Evolutionary conservation across 768 basidiomycete genomes (phyloP), one percentile per base, ranked within the genome.

Genomic region (Pulveroboletus ravenelii): DNA sequence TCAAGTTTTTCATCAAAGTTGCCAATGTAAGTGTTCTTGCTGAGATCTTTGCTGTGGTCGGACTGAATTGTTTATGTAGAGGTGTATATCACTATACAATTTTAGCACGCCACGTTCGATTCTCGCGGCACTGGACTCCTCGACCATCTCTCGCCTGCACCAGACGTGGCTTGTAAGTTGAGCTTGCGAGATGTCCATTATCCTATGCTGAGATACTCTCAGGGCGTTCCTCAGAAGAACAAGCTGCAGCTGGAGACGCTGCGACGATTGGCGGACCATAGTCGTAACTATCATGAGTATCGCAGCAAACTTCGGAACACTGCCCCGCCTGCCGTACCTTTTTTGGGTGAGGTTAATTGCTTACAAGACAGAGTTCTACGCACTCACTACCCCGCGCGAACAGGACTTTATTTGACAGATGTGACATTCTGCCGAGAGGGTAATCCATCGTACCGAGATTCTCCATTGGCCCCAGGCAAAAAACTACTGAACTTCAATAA

Each of bases 391-490:
- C 27, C 35, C 5, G 50, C 45, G 58, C 59, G 35, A 34, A 47
- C 52, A 89, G 89, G 88, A 43, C 74, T 92, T 32, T 93, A 93
- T 67, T 72, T 94, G 54, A 93, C 93, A 10, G 93, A 94, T 67
- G 78, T 96, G 52, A 97, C 93, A 6, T 98, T 98, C 70, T 95
- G 92, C 64, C 82, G 89, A 36, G 95, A 97, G 62, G 95, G 95
- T 17, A 97, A 97, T 65, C 87, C 90, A 14, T 86, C 89, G 13
- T 76, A 86, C 59, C 80, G 95, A 56, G 79, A 83, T 14, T 89
- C 93, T 6, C 89, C 93, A 0, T 67, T 81, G 50, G 83, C 83
- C 47, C 75, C 86, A 1, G 78, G 78, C 51, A 85, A 89, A 69
- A 88, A 84, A 59, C 71, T 99, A 35, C 77, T 98, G 65, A 99